Evolutionary conservation across 2,329 filamentous ascomycete genomes (phyloP).

Genomic region (Chaetomium strumarium): DNA sequence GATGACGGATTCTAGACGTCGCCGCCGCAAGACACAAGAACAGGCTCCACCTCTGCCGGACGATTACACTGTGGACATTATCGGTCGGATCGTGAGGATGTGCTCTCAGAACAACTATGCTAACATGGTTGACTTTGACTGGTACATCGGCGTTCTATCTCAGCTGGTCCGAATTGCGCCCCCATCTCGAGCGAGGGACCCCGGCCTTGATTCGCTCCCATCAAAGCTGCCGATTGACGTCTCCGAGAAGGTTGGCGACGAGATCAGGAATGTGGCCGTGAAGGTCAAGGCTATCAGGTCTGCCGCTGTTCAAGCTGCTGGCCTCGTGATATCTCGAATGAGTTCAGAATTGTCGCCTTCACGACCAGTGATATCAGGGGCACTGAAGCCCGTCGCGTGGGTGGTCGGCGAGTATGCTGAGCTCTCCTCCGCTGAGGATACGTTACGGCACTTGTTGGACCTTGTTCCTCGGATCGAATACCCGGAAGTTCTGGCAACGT

Average conservation of each 20-base stretch:
- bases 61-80: slow-evolving; percentile 79
- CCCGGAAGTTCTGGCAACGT: slow-evolving; percentile 66
- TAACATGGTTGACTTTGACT: slow-evolving; percentile 86
- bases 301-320: slow-evolving; percentile 77
- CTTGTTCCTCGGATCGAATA: slow-evolving; percentile 50
- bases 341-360: slow-evolving; percentile 47
- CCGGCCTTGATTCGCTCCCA: slow-evolving; percentile 31
- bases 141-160: slow-evolving; percentile 88
- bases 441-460: slow-evolving; percentile 69
- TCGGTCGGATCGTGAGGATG: slow-evolving; percentile 78
- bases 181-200: slow-evolving; percentile 37
- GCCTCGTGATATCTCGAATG: slow-evolving; percentile 62
- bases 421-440: slow-evolving; percentile 63
- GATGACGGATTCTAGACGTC: slow-evolving; percentile 33
- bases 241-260: slow-evolving; percentile 69
- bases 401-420: slow-evolving; percentile 83
- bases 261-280: slow-evolving; percentile 85
- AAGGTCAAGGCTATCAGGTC: slow-evolving; percentile 79
- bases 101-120: slow-evolving; percentile 85
- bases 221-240: slow-evolving; percentile 41
- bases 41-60: slow-evolving; percentile 64
- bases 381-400: slow-evolving; percentile 74
- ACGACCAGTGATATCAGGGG: slow-evolving; percentile 54
- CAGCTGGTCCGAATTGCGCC: slow-evolving; percentile 73
- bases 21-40: slow-evolving; percentile 34